phyloP scores from a whole-genome alignment of 2,329 filamentous ascomycete genomes.

The Ophiostoma australiae region DNA sequence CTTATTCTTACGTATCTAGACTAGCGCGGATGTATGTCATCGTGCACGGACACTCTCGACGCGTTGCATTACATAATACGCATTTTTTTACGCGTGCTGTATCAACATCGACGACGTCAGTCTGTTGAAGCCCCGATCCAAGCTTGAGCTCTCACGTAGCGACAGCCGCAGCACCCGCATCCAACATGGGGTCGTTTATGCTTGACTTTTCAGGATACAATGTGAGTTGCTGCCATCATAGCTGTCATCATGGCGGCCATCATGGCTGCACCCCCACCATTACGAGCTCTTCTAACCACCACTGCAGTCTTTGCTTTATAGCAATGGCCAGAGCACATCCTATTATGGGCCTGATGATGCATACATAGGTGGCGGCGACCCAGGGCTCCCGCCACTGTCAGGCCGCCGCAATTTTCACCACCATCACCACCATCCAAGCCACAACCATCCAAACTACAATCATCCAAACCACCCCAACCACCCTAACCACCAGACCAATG shows the following conservation, averaged over 20 bases:
- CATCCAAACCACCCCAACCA: slow-evolving; percentile 28
- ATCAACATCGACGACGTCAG: slow-evolving; percentile 4
- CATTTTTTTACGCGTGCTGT: neutral
- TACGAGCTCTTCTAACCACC: neutral
- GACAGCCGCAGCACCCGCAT: neutral
- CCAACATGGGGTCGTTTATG: slow-evolving; percentile 25
- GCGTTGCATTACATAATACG: slow-evolving; percentile 4
- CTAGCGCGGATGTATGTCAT: neutral
- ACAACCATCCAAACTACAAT: slow-evolving; percentile 25
- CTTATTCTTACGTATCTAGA: neutral
- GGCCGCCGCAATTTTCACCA: slow-evolving; percentile 20
- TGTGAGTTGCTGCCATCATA: slow-evolving; percentile 18
- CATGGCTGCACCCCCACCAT: neutral
- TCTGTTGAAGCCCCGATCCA: neutral
- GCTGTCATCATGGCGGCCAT: neutral
- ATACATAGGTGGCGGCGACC: slow-evolving; percentile 33
- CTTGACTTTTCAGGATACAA: slow-evolving; percentile 28
- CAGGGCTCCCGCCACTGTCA: slow-evolving; percentile 28
- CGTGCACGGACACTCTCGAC: neutral
- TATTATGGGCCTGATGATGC: slow-evolving; percentile 27
- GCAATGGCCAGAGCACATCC: slow-evolving; percentile 23
- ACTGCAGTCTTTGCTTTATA: slow-evolving; percentile 23
- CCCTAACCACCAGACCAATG: slow-evolving; percentile 30
- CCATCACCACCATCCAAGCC: slow-evolving; percentile 22
- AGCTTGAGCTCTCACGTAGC: neutral